Base-by-base conservation (phyloP, 805 yeast genomes). In the Pichia scutulata region DNA sequence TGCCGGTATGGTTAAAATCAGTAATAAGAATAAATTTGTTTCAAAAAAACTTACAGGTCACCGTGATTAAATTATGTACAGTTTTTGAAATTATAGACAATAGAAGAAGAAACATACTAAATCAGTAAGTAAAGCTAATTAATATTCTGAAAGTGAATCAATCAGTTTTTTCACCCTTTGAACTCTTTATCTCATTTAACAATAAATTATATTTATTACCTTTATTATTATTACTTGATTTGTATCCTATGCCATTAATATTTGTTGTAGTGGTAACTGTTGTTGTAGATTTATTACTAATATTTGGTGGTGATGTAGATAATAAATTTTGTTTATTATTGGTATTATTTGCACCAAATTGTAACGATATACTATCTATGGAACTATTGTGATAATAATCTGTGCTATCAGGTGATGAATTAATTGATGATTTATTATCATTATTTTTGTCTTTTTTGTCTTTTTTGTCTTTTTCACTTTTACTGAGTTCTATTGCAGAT, bases 121-220 rank as follows among this genome's bases (percentile, higher is more conserved):
- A 12, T 36, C 19, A 33, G 28, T 28, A 21, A 43, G 42, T 22
- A 28, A 42, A 18, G 21, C 6, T 4, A 21, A 13, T 5, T 13
- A 25, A 3, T n/a, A 41, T 14, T 14, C 12, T 7, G 14, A 22
- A 40, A 18, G 19, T 16, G 21, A 18, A 24, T 52, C 44, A 65
- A 45, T 65, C 68, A 33, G 58, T 60, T 51, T 65, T 65, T 5
- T 53, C 59, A 1, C 68, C 67, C 51, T 65, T 65, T 24, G 59
- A 56, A 18, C 39, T 55, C 42, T 52, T 59, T 24, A 63, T 52
- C 12, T 51, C 56, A 16, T 39, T 43, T 4, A 50, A 24, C 9
- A 52, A 26, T 12, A 12, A 18, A 23, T 47, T 41, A 28, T 54
- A 52, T 36, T 55, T 49, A 23, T 21, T 33, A 33, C 37, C 37